These are phyloP conservation scores for Mrakia blollopis DNA, from an alignment of 768 basidiomycete genomes.

Conservation along the genomic window DNA sequence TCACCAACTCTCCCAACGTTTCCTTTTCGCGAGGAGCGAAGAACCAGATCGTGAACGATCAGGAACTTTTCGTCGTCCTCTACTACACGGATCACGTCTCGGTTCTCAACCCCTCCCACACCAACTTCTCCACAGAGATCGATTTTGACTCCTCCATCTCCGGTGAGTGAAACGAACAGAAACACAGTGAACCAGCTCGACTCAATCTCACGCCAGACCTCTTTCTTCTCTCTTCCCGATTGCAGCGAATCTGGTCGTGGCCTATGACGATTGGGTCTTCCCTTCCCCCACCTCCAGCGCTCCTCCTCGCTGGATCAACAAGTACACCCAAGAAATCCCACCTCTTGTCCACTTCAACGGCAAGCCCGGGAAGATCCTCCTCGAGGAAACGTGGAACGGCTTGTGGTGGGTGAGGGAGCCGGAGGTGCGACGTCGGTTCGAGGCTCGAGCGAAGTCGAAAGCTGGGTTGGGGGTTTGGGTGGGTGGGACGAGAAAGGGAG, in stretches of 20 bases:
- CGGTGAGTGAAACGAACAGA: no score
- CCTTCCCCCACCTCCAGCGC: neutral
- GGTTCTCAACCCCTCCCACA: neutral
- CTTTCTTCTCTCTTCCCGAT: no score
- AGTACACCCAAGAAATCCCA: neutral
- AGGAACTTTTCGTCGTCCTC: constrained; percentile 8
- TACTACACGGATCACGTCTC: constrained; percentile 7
- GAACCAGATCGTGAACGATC: neutral
- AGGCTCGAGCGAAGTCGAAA: neutral
- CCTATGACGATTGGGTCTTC: neutral
- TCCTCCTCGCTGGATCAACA: neutral
- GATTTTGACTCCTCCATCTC: neutral
- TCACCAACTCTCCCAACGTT: neutral
- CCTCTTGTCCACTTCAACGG: neutral
- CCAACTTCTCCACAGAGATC: neutral
- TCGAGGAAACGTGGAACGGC: neutral
- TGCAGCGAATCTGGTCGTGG: neutral
- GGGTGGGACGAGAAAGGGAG: neutral
- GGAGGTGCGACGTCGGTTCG: neutral
- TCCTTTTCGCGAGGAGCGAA: neutral
- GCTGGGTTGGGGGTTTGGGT: neutral
- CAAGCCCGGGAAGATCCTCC: neutral
- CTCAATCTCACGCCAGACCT: no score
- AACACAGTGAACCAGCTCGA: no score
- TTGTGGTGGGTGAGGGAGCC: neutral